phyloP scores from a whole-genome alignment of 2,329 filamentous ascomycete species.

The Cadophora sp. region DNA sequence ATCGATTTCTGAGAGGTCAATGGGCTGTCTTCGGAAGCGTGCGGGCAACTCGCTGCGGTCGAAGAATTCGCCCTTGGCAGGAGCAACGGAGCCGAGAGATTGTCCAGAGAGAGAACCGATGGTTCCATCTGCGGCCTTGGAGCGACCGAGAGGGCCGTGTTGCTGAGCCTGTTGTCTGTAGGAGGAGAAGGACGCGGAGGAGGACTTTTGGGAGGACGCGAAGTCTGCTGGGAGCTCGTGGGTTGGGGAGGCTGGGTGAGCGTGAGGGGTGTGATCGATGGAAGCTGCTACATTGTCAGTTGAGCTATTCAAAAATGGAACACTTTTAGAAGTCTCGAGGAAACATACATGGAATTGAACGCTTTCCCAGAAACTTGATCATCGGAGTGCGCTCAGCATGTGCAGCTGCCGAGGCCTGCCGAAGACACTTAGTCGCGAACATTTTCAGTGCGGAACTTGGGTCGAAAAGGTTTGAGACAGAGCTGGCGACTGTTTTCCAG shows the following conservation, averaged over 20 bases:
- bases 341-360: slow-evolving; percentile 47
- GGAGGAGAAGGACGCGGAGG: slow-evolving; percentile 58
- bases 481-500: slow-evolving; percentile 5
- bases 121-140: slow-evolving; percentile 29
- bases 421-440: slow-evolving; percentile 48
- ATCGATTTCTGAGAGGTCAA: slow-evolving; percentile 87
- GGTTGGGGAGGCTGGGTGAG: slow-evolving; percentile 62
- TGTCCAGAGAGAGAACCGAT: slow-evolving; percentile 56
- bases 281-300: slow-evolving; percentile 49
- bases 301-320: not conserved
- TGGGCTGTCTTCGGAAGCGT: slow-evolving; percentile 79
- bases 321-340: not conserved
- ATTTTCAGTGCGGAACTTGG: slow-evolving; percentile 36
- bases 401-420: slow-evolving; percentile 43
- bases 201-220: slow-evolving; percentile 46
- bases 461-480: not conserved
- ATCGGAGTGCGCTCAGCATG: slow-evolving; percentile 47
- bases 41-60: slow-evolving; percentile 87
- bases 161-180: slow-evolving; percentile 66
- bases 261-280: slow-evolving; percentile 63
- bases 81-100: slow-evolving; percentile 73
- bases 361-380: slow-evolving; percentile 51
- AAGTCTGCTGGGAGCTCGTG: slow-evolving; percentile 62
- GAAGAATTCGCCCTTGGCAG: slow-evolving; percentile 79
- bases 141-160: slow-evolving; percentile 59